These are phyloP conservation scores for Fusarium sp. DNA, from an alignment of 2,329 filamentous ascomycete species.

Conservation along the genomic window DNA sequence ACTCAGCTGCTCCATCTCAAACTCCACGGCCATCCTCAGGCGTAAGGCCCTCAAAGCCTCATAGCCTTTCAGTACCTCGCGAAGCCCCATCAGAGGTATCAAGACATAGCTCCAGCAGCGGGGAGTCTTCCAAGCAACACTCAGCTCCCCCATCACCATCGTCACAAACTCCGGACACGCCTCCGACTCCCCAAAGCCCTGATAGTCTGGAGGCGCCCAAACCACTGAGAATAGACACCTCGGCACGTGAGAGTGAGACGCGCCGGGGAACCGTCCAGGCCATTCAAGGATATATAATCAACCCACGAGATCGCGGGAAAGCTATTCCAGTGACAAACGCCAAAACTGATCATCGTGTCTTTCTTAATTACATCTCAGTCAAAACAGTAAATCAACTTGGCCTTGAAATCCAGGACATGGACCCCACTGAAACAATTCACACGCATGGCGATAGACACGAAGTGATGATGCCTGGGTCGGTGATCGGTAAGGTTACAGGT, in stretches of 20 bases:
- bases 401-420: fast-evolving
- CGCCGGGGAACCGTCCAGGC: fast-evolving
- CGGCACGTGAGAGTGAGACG: fast-evolving
- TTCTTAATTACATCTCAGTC: not conserved
- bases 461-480: fast-evolving
- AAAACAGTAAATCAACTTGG: not conserved
- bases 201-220: not conserved
- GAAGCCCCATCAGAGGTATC: fast-evolving
- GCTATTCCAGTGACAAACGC: fast-evolving
- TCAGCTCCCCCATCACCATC: not conserved
- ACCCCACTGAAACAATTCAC: fast-evolving
- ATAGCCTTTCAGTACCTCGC: fast-evolving
- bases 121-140: not conserved
- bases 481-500: not conserved
- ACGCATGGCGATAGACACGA: fast-evolving
- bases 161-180: fast-evolving
- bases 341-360: fast-evolving
- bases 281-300: not conserved
- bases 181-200: not conserved
- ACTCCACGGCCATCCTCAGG: not conserved
- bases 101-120: fast-evolving
- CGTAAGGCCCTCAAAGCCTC: fast-evolving
- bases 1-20: not conserved
- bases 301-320: fast-evolving
- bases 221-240: fast-evolving